Evolutionary conservation across 2,329 filamentous ascomycete species (phyloP), one percentile per base, ranked within the genome.

Genomic region (Emergomyces pasteurianus): DNA sequence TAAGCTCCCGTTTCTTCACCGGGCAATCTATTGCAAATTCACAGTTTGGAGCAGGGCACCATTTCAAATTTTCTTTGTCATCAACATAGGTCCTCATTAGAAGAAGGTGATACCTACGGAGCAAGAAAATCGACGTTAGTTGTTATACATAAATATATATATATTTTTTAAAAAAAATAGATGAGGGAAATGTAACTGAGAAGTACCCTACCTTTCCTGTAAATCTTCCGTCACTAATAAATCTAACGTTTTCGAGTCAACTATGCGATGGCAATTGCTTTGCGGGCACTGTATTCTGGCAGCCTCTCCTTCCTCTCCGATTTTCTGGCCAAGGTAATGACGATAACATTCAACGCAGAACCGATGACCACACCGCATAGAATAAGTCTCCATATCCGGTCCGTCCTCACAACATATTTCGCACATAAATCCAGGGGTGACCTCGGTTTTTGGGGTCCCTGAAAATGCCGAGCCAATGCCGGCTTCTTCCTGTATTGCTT

Each of bases 11-110:
- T 77, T 88, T 87, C 77, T 95, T 96, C 62, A 97, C 83, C 0
- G 79, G 79, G 68, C 94, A 99, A 70, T 97, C 89, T 54, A 99
- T 79, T 14, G 92, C 94, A 70, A 94, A 97, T 68, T 89, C 84
- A 75, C 94, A 99, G 73, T 99, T 92, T n/a, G 94, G 94, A 0
- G 92, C 92, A 0, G 94, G 94, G 73, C 94, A 99, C 94, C 94
- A 99, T 73, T 95, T 96, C 63, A 97, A 83, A 60, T 87, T 88
- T 61, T 96, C 92, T 75, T 91, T 96, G 74, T 99, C 92, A 74
- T 99, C 94, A 63, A 99, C 94, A 70, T 96, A 99, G 7, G 92
- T 96, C 67, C 94, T 83, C 70, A 89, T 96, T 40, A 99, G 85
- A 18, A 99, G 82, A 67, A 89, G 86, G 65, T 89, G 85, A 71